These are phyloP conservation scores for Ophiosphaerella korrae DNA, from an alignment of 2,329 filamentous ascomycete genomes.

Conservation along the genomic window DNA sequence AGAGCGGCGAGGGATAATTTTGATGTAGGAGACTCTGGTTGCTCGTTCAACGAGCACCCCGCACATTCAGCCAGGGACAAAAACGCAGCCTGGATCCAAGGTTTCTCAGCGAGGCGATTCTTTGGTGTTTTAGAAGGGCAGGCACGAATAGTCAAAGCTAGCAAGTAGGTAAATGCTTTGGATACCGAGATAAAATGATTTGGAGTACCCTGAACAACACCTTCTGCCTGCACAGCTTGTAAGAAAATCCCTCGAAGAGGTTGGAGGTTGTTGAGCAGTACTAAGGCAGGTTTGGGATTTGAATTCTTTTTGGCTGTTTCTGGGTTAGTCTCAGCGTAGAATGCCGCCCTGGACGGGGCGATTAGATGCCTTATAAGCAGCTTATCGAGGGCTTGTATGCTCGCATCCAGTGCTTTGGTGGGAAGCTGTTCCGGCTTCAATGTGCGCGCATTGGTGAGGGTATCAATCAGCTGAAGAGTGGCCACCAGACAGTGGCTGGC, in stretches of 20 bases:
- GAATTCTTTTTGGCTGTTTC: constrained; percentile 1
- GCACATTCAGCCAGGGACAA: constrained; percentile 43
- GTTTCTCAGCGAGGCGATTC: constrained; percentile 46
- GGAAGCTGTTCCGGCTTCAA: neutral
- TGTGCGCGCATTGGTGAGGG: constrained; percentile 13
- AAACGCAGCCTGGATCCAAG: constrained; percentile 53
- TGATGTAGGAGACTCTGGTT: constrained; percentile 26
- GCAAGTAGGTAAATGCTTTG: constrained; percentile 37
- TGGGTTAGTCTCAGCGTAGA: constrained; percentile 32
- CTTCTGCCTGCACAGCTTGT: constrained; percentile 39
- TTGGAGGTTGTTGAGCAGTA: constrained; percentile 26
- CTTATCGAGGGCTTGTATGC: constrained; percentile 36
- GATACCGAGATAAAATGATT: constrained; percentile 28
- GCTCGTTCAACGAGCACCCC: constrained; percentile 32
- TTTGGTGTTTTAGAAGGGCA: constrained; percentile 48
- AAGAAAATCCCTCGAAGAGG: constrained; percentile 38
- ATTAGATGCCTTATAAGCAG: constrained; percentile 52
- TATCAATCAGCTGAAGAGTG: constrained; percentile 31
- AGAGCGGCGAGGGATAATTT: constrained; percentile 29
- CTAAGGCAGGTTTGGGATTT: constrained; percentile 15
- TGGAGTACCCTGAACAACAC: constrained; percentile 29
- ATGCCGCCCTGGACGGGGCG: constrained; percentile 46
- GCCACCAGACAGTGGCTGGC: constrained; percentile 46
- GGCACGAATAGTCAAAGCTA: constrained; percentile 50
- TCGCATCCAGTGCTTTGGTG: constrained; percentile 6